phyloP scores from a whole-genome alignment of 2,329 filamentous ascomycete species.

The Aspergillus neotritici region DNA sequence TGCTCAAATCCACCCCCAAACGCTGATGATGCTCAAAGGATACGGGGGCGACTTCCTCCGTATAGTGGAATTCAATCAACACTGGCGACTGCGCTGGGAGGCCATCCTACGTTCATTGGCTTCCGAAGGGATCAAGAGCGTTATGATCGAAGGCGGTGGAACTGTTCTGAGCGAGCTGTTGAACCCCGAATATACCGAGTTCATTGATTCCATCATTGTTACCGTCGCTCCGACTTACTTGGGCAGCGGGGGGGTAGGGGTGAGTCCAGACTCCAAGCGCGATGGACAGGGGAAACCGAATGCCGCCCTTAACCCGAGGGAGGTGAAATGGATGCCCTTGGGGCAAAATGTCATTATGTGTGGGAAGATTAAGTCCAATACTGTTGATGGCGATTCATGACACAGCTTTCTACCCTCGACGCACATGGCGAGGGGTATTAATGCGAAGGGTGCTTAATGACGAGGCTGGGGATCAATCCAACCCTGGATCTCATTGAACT shows the following conservation, averaged over 20 bases:
- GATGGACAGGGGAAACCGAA: constrained; percentile 49
- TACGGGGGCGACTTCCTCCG: constrained; percentile 44
- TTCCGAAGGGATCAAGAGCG: constrained; percentile 60
- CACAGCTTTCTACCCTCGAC: too few relatives aligned
- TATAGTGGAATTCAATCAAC: constrained; percentile 33
- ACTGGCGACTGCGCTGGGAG: constrained; percentile 56
- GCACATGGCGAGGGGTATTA: too few relatives aligned
- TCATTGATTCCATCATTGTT: constrained; percentile 74
- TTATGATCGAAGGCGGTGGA: constrained; percentile 91
- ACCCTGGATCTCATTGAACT: too few relatives aligned
- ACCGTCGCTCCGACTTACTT: constrained; percentile 88
- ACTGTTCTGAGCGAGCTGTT: constrained; percentile 76
- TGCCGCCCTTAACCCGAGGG: constrained; percentile 59
- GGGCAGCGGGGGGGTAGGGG: constrained; percentile 73
- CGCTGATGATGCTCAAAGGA: constrained; percentile 41
- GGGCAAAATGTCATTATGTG: constrained; percentile 80
- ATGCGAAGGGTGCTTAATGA: too few relatives aligned
- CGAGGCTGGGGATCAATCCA: too few relatives aligned
- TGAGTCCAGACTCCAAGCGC: constrained; percentile 60
- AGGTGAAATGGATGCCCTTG: constrained; percentile 69
- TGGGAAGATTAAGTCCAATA: constrained; percentile 48
- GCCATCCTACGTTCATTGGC: constrained; percentile 56
- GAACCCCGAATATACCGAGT: constrained; percentile 51
- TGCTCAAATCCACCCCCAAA: constrained; percentile 43
- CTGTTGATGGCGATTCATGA: constrained; percentile 2